phyloP scores from a whole-genome alignment of 164 flowering plant species.

The Kingdonia uniflora region DNA sequence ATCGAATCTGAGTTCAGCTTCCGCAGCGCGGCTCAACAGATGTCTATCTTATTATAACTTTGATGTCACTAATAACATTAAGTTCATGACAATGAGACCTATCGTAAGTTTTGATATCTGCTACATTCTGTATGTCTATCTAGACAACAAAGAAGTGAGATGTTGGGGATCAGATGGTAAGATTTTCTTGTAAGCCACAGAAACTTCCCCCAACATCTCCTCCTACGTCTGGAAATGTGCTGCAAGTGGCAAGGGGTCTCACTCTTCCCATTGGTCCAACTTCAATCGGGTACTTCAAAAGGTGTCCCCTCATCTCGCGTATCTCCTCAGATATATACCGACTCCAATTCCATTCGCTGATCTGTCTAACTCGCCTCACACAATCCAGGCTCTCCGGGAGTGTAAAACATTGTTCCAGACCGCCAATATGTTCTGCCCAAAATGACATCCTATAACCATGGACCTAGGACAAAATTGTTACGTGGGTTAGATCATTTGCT shows the following conservation, averaged over 20 bases:
- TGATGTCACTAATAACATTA: too few relatives aligned
- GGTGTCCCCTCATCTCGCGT: slow-evolving; percentile 55
- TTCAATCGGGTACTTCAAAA: slow-evolving; percentile 82
- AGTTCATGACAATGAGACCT: neutral
- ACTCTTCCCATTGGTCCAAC: slow-evolving; percentile 73
- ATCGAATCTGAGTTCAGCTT: too few relatives aligned
- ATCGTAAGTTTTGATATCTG: neutral
- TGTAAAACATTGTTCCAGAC: slow-evolving; percentile 48
- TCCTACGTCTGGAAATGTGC: slow-evolving; percentile 76
- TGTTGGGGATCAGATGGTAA: slow-evolving; percentile 49
- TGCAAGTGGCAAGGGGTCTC: slow-evolving; percentile 54
- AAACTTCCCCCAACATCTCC: slow-evolving; percentile 73
- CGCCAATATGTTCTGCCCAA: slow-evolving; percentile 91
- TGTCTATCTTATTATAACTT: too few relatives aligned
- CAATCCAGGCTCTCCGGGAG: slow-evolving; percentile 74
- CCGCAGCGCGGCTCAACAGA: too few relatives aligned
- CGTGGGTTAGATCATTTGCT: neutral
- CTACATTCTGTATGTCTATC: neutral
- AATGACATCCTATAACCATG: slow-evolving; percentile 93
- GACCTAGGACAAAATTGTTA: slow-evolving; percentile 27
- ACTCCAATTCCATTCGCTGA: slow-evolving; percentile 71
- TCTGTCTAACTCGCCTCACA: slow-evolving; percentile 43
- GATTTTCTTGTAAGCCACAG: slow-evolving; percentile 76
- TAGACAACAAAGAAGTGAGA: neutral
- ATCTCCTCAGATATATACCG: slow-evolving; percentile 58